These are phyloP conservation scores for Globisporangium spinosum DNA, from an alignment of 352 stramenopile genomes.

Conservation along the genomic window DNA sequence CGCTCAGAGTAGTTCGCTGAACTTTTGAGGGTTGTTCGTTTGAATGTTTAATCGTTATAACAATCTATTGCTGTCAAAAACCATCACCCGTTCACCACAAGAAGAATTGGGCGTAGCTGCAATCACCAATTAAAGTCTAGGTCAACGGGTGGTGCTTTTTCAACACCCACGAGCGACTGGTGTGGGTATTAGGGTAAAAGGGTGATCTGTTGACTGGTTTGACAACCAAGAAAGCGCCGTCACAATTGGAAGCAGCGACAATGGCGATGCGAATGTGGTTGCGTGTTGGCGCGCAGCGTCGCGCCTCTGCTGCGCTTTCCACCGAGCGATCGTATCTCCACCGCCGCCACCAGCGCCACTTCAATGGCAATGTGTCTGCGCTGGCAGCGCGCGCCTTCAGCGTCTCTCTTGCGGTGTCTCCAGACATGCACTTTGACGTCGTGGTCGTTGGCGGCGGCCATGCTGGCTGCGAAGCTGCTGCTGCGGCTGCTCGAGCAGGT, in stretches of 20 bases:
- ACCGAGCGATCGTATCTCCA: not conserved
- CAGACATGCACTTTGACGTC: slow-evolving; percentile 34
- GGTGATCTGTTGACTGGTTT: not conserved
- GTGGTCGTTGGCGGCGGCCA: slow-evolving; percentile 60
- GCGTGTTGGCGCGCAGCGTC: slow-evolving; percentile 1
- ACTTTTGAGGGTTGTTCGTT: no score
- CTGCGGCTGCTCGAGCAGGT: slow-evolving; percentile 44
- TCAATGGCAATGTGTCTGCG: no score
- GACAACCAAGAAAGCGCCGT: not conserved
- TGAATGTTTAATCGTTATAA: no score
- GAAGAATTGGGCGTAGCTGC: no score
- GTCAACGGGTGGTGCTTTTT: no score
- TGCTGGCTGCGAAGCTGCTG: slow-evolving; percentile 56
- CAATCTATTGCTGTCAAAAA: no score
- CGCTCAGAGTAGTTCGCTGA: no score
- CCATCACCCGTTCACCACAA: no score
- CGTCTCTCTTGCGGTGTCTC: not conserved
- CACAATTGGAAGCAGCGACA: not conserved
- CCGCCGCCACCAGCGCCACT: not conserved
- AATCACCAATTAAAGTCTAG: no score
- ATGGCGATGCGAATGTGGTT: slow-evolving; percentile 14
- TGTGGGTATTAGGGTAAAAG: not conserved
- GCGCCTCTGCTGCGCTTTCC: not conserved
- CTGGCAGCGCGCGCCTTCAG: not conserved
- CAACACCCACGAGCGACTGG: not conserved